These are phyloP conservation scores for Dichomitus squalens DNA, from an alignment of 1,284 basidiomycete genomes.

Conservation along the genomic window DNA sequence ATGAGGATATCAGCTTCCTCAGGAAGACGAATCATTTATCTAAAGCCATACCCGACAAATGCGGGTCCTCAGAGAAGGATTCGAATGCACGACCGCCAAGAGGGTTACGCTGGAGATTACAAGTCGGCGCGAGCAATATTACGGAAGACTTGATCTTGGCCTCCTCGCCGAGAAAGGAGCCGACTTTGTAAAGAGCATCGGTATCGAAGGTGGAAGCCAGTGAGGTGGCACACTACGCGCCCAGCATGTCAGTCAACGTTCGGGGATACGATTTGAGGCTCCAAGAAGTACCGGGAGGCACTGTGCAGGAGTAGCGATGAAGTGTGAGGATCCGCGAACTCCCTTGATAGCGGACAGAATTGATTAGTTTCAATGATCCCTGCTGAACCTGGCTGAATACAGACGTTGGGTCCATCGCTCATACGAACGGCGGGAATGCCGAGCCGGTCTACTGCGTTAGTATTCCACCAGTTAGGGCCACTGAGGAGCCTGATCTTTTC, in stretches of 20 bases:
- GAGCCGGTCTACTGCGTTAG: constrained; percentile 54
- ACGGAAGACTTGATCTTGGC: constrained; percentile 66
- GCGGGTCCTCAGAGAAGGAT: constrained; percentile 70
- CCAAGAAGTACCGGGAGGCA: constrained; percentile 33
- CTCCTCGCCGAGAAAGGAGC: constrained; percentile 60
- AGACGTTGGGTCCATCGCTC: constrained; percentile 69
- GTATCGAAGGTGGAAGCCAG: constrained; percentile 67
- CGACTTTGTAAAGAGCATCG: constrained; percentile 54
- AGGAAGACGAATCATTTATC: not conserved
- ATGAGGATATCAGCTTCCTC: not conserved
- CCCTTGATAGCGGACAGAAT: constrained; percentile 40
- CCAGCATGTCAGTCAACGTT: not conserved
- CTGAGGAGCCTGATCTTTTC: constrained; percentile 67
- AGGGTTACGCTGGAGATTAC: constrained; percentile 68
- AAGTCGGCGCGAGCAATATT: constrained; percentile 66
- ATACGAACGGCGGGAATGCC: constrained; percentile 65
- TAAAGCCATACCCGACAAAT: constrained; percentile 52
- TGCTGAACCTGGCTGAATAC: not conserved
- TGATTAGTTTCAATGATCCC: constrained; percentile 9
- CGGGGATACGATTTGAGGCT: not conserved
- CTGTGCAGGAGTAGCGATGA: constrained; percentile 46
- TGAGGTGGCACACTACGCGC: constrained; percentile 63
- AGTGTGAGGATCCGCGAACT: constrained; percentile 68
- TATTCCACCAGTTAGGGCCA: constrained; percentile 76
- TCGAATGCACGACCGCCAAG: constrained; percentile 69